Percentiles rank a stretch among this genome's conserved stretches.
These are phyloP conservation scores for Sphaerulina vaccinii DNA, from an alignment of 2,329 filamentous ascomycete genomes.

Conservation along the genomic window DNA sequence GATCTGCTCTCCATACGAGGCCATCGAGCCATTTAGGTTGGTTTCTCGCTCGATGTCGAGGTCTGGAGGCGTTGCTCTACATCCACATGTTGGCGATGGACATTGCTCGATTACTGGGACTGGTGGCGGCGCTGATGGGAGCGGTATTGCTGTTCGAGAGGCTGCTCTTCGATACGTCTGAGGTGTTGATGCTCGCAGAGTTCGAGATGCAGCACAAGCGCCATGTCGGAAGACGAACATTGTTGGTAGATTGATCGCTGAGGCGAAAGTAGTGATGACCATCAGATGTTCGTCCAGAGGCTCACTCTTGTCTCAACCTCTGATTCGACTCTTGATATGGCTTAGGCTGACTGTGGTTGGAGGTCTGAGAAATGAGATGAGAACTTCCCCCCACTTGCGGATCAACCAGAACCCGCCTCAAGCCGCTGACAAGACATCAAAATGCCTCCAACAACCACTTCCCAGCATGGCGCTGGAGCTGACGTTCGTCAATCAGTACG, in stretches of 20 bases:
- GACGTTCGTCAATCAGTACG: constrained; percentile 38
- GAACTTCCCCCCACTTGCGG: background rate
- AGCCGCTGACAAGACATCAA: background rate
- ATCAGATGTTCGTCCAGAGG: background rate
- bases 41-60: constrained; percentile 72
- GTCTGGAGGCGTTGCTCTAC: constrained; percentile 63
- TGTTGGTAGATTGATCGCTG: background rate
- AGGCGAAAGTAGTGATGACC: background rate
- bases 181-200: background rate
- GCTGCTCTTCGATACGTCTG: constrained; percentile 20
- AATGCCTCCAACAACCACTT: background rate
- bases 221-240: constrained; percentile 34
- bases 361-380: too few relatives aligned
- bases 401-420: too few relatives aligned
- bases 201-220: constrained; percentile 17
- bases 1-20: constrained; percentile 76
- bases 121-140: constrained; percentile 28
- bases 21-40: constrained; percentile 72
- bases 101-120: constrained; percentile 58
- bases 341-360: too few relatives aligned
- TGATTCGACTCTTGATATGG: too few relatives aligned
- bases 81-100: constrained; percentile 73
- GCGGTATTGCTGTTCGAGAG: constrained; percentile 37
- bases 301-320: too few relatives aligned
- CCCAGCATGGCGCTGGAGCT: constrained; percentile 31